These are phyloP conservation scores for Hirsutella thompsonii DNA, from an alignment of 2,329 filamentous ascomycete species.

Conservation along the genomic window DNA sequence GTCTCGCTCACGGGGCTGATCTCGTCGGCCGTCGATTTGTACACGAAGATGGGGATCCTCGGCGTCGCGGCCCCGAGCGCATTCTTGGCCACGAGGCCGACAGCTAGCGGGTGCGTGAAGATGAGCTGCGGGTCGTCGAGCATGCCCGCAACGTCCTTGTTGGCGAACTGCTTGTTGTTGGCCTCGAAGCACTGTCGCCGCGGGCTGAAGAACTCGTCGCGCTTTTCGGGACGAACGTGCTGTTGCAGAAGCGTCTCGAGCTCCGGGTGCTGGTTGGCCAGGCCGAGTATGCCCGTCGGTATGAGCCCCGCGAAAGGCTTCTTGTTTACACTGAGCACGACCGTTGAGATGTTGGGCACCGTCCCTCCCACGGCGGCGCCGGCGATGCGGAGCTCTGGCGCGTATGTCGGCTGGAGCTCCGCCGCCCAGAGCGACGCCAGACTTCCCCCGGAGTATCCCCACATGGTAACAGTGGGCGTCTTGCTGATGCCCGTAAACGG, in stretches of 20 bases:
- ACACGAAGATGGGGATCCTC: slow-evolving; percentile 33
- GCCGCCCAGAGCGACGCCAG: slow-evolving; percentile 11
- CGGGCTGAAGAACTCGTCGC: slow-evolving; percentile 15
- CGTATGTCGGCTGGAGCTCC: slow-evolving; percentile 13
- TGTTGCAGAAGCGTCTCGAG: slow-evolving; percentile 5
- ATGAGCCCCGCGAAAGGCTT: slow-evolving; percentile 9
- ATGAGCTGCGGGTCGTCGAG: slow-evolving; percentile 22
- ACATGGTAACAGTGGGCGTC: slow-evolving; percentile 26
- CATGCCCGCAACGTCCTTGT: slow-evolving; percentile 25
- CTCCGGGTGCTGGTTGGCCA: slow-evolving; percentile 11
- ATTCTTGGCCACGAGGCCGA: slow-evolving; percentile 15
- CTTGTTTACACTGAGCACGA: slow-evolving; percentile 8
- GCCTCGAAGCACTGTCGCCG: slow-evolving; percentile 14
- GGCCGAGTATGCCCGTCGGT: slow-evolving; percentile 9
- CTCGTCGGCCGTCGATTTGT: slow-evolving; percentile 35
- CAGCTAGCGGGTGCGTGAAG: slow-evolving; percentile 8
- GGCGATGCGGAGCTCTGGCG: slow-evolving; percentile 11
- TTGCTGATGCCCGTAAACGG: slow-evolving; percentile 15
- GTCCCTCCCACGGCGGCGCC: slow-evolving; percentile 13
- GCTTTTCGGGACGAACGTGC: slow-evolving; percentile 8
- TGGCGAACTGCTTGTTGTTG: slow-evolving; percentile 13
- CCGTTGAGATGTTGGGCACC: slow-evolving; percentile 8
- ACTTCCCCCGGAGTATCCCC: slow-evolving; percentile 21
- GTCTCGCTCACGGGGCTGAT: slow-evolving; percentile 29
- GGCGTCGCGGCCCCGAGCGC: slow-evolving; percentile 24